Evolutionary conservation across 2,329 filamentous ascomycete species (phyloP), one percentile per base, ranked within the genome.

Genomic region (Sarocladiaceae sp.): DNA sequence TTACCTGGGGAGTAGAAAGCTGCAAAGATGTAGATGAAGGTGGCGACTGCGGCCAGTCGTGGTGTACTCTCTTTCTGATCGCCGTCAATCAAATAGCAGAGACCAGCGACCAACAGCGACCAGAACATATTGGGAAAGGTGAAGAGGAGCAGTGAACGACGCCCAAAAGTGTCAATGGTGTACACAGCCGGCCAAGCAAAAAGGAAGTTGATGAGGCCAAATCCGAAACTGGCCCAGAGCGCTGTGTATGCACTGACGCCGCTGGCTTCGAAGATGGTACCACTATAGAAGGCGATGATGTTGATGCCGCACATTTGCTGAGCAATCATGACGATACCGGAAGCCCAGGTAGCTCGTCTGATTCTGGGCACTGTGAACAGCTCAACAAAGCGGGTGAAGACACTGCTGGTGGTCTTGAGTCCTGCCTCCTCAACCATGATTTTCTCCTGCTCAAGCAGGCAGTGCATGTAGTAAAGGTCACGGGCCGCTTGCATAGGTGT

Each of bases 11-110:
- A 80, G 57, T 82, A 83, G 51, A 81, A 80, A 1, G 76, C 77
- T 0, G 70, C 73, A 51, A 83, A 84, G 5, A 83, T 54, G 59
- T 78, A 83, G 46, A 82, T 63, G 51, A 82, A 82, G 4, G 79
- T 63, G 0, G 78, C 75, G 12, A 83, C 72, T 0, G 74, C 58
- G 27, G 66, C 73, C 29, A 80, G 61, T 46, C 73, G 68, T 0
- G 70, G 67, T 0, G 55, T 67, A 26, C 58, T 67, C 0, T 62
- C 53, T 21, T 61, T 54, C 10, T 60, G 45, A 6, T 49, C 47
- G 1, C 51, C 41, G 11, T 59, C 54, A 15, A 63, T 63, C 32
- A 61, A 48, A 9, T 59, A 65, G 46, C 58, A 64, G 19, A 62
- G 55, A 39, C 62, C 62, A 11, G 62, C 60, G 13, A 41, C 37